Percentiles rank a stretch among this genome's conserved stretches.
phyloP scores from a whole-genome alignment of 179 eudicot species.

The Beta lomatogona region DNA sequence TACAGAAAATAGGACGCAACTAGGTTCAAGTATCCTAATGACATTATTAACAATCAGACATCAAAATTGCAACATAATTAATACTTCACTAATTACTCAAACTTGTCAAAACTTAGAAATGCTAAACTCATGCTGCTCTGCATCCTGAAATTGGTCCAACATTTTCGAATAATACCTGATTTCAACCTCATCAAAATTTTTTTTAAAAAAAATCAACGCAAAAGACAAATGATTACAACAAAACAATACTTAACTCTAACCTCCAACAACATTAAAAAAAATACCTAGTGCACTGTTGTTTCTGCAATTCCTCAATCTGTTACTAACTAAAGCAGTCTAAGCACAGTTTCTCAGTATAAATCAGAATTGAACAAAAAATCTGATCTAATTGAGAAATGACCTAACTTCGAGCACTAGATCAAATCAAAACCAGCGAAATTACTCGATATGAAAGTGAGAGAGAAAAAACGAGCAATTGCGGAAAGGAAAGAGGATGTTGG shows the following conservation, averaged over 20 bases:
- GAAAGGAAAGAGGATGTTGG: too few relatives aligned
- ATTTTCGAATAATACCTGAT: not conserved
- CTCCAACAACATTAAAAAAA: not conserved
- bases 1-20: constrained; percentile 2
- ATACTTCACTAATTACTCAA: not conserved
- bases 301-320: not conserved
- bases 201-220: not conserved
- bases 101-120: not conserved
- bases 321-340: constrained; percentile 11
- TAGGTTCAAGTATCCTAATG: not conserved
- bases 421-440: constrained; percentile 16
- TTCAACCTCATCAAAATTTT: not conserved
- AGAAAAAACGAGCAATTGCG: too few relatives aligned
- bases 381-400: constrained; percentile 2
- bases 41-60: not conserved
- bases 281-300: not conserved
- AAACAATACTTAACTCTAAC: not conserved
- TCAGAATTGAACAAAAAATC: not conserved
- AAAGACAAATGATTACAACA: not conserved
- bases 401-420: constrained; percentile 4
- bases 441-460: not conserved
- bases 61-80: not conserved
- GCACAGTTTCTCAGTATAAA: not conserved
- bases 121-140: not conserved
- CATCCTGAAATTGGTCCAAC: not conserved